Evolutionary conservation across 2,329 filamentous ascomycete species (phyloP).

Genomic region (Pestalotiopsis fici): DNA sequence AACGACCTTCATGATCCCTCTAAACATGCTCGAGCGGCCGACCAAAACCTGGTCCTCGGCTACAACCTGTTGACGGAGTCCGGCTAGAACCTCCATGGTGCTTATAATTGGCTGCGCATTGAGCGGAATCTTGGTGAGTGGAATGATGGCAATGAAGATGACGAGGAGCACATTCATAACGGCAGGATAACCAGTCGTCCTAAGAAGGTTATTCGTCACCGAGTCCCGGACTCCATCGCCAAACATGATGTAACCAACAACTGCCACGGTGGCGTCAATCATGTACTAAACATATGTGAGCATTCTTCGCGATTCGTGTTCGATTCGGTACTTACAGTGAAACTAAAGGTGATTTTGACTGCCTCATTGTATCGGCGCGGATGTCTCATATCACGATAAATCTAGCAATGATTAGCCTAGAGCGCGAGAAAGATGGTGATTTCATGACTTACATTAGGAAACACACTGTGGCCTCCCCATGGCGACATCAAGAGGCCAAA

Average conservation of each 20-base stretch:
- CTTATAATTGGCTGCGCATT: conserved; percentile 86
- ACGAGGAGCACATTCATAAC: conserved; percentile 78
- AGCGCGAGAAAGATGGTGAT: background rate
- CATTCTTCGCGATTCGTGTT: background rate
- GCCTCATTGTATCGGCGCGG: conserved; percentile 75
- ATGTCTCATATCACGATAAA: conserved; percentile 67
- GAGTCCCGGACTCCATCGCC: conserved; percentile 85
- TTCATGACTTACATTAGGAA: conserved; percentile 68
- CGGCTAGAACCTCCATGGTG: conserved; percentile 79
- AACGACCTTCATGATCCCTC: conserved; percentile 57
- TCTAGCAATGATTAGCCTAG: conserved; percentile 38
- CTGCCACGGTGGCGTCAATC: conserved; percentile 79
- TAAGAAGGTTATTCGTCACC: conserved; percentile 87
- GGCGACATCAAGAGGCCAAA: conserved; percentile 87
- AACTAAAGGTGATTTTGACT: conserved; percentile 79
- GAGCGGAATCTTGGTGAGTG: conserved; percentile 90
- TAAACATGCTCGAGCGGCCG: conserved; percentile 57
- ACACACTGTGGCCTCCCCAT: conserved; percentile 67
- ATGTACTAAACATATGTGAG: conserved; percentile 55
- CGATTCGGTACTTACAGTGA: conserved; percentile 62
- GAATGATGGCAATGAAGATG: conserved; percentile 87
- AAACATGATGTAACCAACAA: conserved; percentile 91
- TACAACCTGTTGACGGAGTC: conserved; percentile 56
- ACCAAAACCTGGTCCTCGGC: conserved; percentile 47
- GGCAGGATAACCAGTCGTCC: conserved; percentile 71